These are phyloP conservation scores for Leptographium radiaticola DNA, from an alignment of 2,329 filamentous ascomycete genomes.

Conservation along the genomic window DNA sequence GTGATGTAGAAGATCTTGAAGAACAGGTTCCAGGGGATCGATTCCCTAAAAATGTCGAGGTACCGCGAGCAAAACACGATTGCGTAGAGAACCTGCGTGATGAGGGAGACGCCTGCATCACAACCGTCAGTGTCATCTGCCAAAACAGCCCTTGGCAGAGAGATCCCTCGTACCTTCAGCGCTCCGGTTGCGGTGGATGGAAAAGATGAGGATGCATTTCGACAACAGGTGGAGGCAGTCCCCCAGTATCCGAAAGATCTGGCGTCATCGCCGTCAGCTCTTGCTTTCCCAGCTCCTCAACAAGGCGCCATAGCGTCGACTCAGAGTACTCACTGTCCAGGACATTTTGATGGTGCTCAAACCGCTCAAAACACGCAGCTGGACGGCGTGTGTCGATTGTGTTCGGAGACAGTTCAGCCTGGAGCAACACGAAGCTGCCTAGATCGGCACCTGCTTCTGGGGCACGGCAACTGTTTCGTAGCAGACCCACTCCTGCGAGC, in stretches of 20 bases:
- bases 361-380: no score
- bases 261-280: constrained; percentile 1
- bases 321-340: no score
- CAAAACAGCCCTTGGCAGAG: constrained; percentile 8
- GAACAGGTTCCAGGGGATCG: constrained; percentile 54
- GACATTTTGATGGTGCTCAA: no score
- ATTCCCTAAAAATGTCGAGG: constrained; percentile 59
- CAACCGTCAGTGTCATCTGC: neutral
- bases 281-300: no score
- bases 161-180: constrained; percentile 50
- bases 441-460: no score
- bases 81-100: constrained; percentile 80
- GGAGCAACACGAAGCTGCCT: no score
- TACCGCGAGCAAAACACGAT: constrained; percentile 80
- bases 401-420: no score
- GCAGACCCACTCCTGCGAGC: no score
- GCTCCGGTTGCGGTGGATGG: constrained; percentile 78
- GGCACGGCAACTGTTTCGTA: no score
- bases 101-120: constrained; percentile 63
- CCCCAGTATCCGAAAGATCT: constrained; percentile 63
- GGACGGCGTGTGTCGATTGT: no score
- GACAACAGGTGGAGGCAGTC: constrained; percentile 77
- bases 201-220: constrained; percentile 81
- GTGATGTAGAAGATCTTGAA: constrained; percentile 85
- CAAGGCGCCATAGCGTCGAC: no score